Evolutionary conservation across 768 basidiomycete genomes (phyloP).

Genomic region (Amanita polypyramis): DNA sequence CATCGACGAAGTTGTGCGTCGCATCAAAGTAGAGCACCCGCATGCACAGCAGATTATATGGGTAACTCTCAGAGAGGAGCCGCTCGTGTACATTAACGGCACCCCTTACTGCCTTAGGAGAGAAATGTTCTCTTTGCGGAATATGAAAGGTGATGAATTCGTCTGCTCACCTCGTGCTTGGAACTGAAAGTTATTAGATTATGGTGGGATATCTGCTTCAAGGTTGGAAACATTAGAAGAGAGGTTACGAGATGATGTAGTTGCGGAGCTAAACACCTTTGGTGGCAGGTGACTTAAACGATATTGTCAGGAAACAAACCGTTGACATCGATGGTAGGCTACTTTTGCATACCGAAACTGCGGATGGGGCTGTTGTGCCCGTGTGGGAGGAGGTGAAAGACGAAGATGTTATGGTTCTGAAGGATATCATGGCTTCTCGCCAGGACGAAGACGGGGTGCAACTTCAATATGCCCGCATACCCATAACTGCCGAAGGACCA

Average conservation of each 20-base stretch:
- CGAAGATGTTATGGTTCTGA: slow-evolving; percentile 67
- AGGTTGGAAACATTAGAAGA: slow-evolving; percentile 88
- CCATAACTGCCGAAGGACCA: slow-evolving; percentile 84
- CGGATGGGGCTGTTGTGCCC: slow-evolving; percentile 82
- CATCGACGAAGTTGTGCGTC: slow-evolving; percentile 65
- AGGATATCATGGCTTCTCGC: slow-evolving; percentile 75
- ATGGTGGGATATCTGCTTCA: slow-evolving; percentile 88
- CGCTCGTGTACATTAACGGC: slow-evolving; percentile 88
- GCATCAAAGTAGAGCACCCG: slow-evolving; percentile 53
- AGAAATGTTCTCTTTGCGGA: slow-evolving; percentile 78
- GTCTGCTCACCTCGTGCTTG: neutral
- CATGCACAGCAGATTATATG: slow-evolving; percentile 60
- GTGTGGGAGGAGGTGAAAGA: slow-evolving; percentile 86
- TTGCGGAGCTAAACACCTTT: slow-evolving; percentile 72
- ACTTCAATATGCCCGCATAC: slow-evolving; percentile 75
- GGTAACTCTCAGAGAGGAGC: slow-evolving; percentile 91
- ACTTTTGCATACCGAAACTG: slow-evolving; percentile 81
- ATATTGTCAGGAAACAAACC: neutral
- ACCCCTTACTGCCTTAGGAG: slow-evolving; percentile 83
- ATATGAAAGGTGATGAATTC: slow-evolving; percentile 72
- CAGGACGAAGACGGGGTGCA: slow-evolving; percentile 38
- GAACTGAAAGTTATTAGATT: slow-evolving; percentile 41
- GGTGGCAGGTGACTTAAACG: slow-evolving; percentile 55
- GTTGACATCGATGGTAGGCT: slow-evolving; percentile 32
- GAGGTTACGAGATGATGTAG: slow-evolving; percentile 78